Base-by-base conservation (phyloP, 2,329 filamentous ascomycete genomes). In the Plenodomus lindquistii region DNA sequence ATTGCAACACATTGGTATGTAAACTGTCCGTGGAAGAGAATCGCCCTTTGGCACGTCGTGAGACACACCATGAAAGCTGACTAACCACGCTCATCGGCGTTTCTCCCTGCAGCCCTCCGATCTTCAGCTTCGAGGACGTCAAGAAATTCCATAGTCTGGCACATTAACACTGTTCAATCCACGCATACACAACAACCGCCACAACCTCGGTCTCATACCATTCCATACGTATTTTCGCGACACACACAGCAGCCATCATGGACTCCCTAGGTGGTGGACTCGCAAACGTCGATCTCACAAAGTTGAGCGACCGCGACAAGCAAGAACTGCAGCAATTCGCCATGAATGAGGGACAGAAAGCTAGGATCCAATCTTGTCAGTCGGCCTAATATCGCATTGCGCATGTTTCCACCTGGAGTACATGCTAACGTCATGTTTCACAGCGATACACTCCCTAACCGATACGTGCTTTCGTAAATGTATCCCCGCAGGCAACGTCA, bases 391-490 rank as follows among this genome's bases (percentile, higher is more conserved):
- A n/a, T 39, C 11, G 10, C 40, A 18, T 20, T 9, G 6, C 18
- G 4, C 10, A 18, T n/a, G 15, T 13, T 4, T 34, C 7, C 18
- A 10, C 18, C 24, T 24, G 10, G 6, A 24, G 22, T 10, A 24
- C n/a, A 24, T 35, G 31, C 34, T 42, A 17, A 44, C n/a, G n/a
- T 77, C 82, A 50, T 78, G 81, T 59, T 74, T 77, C n/a, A 57
- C 37, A 72, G 85, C 80, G n/a, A 82, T 87, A 50, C 85, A 88
- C 73, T 75, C 76, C 59, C 76, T 88, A 29, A 85, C 84, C 37
- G 88, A 94, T 65, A 83, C 88, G 52, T 99, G 94, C 83, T 99
- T 92, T 86, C 91, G 86, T 70, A 97, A 97, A 78, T 99, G 94
- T 79, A 80, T 97, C 52, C 87, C 88, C 8, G 79, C 85, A 10